phyloP scores from a whole-genome alignment of 345 rosid species.

The Aquilaria sinensis region DNA sequence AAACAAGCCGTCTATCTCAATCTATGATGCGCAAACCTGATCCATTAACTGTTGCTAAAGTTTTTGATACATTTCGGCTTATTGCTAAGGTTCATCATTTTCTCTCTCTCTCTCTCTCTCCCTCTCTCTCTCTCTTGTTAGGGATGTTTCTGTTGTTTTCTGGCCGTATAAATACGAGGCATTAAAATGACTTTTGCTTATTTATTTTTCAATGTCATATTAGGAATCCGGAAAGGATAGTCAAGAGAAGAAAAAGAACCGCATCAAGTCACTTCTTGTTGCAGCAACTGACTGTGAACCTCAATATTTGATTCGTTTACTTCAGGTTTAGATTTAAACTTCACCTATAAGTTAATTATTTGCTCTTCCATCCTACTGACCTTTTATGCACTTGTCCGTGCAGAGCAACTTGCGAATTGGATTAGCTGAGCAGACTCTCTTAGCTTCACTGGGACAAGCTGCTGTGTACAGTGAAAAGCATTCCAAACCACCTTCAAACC shows the following conservation, averaged over 20 bases:
- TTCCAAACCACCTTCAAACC: constrained; percentile 55
- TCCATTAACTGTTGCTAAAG: constrained; percentile 73
- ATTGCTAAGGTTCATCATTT: constrained; percentile 74
- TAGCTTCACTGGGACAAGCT: constrained; percentile 93
- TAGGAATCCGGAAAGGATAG: constrained; percentile 96
- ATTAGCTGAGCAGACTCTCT: constrained; percentile 78
- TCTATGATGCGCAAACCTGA: constrained; percentile 88
- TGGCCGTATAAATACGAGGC: neutral
- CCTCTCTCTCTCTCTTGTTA: constrained; percentile 7
- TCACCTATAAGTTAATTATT: neutral
- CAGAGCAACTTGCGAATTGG: constrained; percentile 81
- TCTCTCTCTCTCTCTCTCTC: neutral
- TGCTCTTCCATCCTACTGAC: constrained; percentile 4
- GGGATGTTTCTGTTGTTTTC: constrained; percentile 2
- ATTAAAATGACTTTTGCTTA: neutral
- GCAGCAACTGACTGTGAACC: constrained; percentile 97
- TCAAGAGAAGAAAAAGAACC: constrained; percentile 89
- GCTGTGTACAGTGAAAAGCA: constrained; percentile 68
- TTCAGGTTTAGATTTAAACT: constrained; percentile 56
- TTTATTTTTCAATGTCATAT: constrained; percentile 14
- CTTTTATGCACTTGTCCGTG: constrained; percentile 11
- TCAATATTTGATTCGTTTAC: constrained; percentile 81
- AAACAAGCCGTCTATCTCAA: constrained; percentile 89
- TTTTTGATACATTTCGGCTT: constrained; percentile 60
- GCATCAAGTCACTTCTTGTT: constrained; percentile 87